Evolutionary conservation across 306 rosid species (phyloP).

Genomic region (Acacia melanoxylon): DNA sequence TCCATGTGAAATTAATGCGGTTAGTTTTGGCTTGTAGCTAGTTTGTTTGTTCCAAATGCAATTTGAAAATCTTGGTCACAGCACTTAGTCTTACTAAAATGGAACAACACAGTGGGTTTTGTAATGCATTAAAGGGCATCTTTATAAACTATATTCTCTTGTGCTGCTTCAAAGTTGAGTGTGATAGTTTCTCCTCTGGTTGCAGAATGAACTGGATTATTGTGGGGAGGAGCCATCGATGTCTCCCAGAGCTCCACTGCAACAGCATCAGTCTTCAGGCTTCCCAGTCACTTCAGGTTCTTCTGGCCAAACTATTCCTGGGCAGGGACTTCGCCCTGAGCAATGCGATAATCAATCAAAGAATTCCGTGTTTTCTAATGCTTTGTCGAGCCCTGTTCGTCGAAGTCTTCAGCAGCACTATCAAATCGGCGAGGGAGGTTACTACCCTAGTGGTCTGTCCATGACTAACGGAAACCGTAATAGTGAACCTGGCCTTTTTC

Average conservation of each 20-base stretch:
- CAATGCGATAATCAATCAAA: constrained; percentile 61
- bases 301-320: constrained; percentile 45
- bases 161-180: background rate
- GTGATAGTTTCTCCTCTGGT: constrained; percentile 12
- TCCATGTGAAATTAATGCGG: background rate
- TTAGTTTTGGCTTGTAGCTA: background rate
- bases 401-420: constrained; percentile 70
- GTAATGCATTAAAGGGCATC: constrained; percentile 11
- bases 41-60: background rate
- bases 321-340: constrained; percentile 40
- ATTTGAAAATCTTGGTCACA: background rate
- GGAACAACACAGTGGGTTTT: background rate
- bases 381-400: constrained; percentile 79
- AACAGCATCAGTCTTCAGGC: constrained; percentile 49
- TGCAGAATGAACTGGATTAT: constrained; percentile 79
- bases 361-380: constrained; percentile 78
- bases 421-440: constrained; percentile 62
- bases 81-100: background rate
- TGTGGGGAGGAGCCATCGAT: constrained; percentile 76
- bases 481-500: constrained; percentile 46
- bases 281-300: constrained; percentile 45
- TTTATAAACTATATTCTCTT: background rate
- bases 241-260: constrained; percentile 68
- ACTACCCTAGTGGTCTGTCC: constrained; percentile 44
- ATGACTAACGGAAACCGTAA: constrained; percentile 58